These are phyloP conservation scores for Beauveria rudraprayagi DNA, from an alignment of 2,329 filamentous ascomycete species.

Conservation along the genomic window DNA sequence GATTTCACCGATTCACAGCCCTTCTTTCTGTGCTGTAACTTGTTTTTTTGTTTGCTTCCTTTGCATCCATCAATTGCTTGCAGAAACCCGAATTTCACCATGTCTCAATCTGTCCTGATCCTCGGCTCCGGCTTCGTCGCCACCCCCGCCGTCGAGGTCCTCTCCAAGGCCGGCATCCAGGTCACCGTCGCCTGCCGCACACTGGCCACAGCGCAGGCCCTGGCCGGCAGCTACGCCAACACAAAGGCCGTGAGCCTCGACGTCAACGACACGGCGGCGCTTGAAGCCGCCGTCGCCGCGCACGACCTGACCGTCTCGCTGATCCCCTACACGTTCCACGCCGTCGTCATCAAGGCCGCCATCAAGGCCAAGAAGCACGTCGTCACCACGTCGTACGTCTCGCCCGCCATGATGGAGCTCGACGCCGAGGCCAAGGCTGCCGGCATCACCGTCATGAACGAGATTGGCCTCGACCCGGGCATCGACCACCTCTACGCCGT, in stretches of 20 bases:
- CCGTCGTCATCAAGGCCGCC: conserved; percentile 82
- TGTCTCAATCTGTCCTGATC: conserved; percentile 9
- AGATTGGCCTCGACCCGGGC: conserved; percentile 59
- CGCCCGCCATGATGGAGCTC: conserved; percentile 84
- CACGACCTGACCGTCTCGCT: conserved; percentile 71
- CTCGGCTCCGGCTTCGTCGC: conserved; percentile 12
- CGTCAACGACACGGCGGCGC: conserved; percentile 64
- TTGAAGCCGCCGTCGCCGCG: conserved; percentile 74
- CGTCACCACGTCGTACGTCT: conserved; percentile 90
- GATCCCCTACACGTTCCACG: conserved; percentile 90
- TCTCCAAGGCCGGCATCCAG: conserved; percentile 9
- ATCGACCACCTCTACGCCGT: conserved; percentile 74
- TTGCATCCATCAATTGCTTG: neutral
- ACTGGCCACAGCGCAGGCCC: conserved; percentile 65
- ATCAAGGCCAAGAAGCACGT: conserved; percentile 94
- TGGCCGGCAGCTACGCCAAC: conserved; percentile 64
- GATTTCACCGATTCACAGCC: neutral
- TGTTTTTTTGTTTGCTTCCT: neutral
- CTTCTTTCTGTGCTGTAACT: neutral
- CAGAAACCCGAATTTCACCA: neutral
- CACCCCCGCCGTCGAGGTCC: conserved; percentile 10
- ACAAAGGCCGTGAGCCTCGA: conserved; percentile 75
- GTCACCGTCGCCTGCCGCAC: conserved; percentile 60
- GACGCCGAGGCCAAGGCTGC: conserved; percentile 77
- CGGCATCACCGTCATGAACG: conserved; percentile 95